These are phyloP conservation scores for Lumnitzera littorea DNA, from an alignment of 345 rosid species.

Conservation along the genomic window DNA sequence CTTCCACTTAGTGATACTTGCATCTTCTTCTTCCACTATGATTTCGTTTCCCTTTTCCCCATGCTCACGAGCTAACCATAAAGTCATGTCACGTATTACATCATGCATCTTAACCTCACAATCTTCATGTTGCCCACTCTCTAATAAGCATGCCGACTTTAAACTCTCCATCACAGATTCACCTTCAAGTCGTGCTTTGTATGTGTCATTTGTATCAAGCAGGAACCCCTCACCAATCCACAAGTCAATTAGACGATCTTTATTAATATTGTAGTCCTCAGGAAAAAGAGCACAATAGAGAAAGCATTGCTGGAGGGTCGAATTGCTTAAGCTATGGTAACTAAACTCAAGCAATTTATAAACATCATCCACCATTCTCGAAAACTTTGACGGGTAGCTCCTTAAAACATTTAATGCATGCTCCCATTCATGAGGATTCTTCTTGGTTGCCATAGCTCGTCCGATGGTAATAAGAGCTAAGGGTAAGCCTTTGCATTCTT, in stretches of 20 bases:
- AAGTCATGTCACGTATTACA: slow-evolving; percentile 31
- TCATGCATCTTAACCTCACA: slow-evolving; percentile 30
- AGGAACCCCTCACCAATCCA: slow-evolving; percentile 26
- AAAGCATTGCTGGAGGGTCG: slow-evolving; percentile 3
- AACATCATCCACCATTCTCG: slow-evolving; percentile 3
- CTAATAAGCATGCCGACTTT: slow-evolving; percentile 15
- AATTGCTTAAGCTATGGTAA: neutral
- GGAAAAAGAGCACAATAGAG: slow-evolving; percentile 17
- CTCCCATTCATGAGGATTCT: slow-evolving; percentile 9
- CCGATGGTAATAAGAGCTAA: slow-evolving; percentile 14
- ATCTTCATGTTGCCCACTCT: neutral
- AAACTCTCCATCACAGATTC: slow-evolving; percentile 22
- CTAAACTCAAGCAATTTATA: slow-evolving; percentile 1
- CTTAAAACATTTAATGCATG: slow-evolving; percentile 1
- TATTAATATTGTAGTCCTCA: slow-evolving; percentile 6
- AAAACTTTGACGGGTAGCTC: neutral
- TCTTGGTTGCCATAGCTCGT: slow-evolving; percentile 12
- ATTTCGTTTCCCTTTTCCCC: slow-evolving; percentile 9
- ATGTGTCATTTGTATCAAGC: neutral
- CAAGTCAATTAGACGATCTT: slow-evolving; percentile 5
- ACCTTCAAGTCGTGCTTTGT: slow-evolving; percentile 12
- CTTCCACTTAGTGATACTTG: slow-evolving; percentile 9
- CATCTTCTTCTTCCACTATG: slow-evolving; percentile 7
- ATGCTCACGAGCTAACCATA: slow-evolving; percentile 22
- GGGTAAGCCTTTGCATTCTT: slow-evolving; percentile 11